phyloP scores from a whole-genome alignment of 2,329 filamentous ascomycete species.

The Colletotrichum graminicola region DNA sequence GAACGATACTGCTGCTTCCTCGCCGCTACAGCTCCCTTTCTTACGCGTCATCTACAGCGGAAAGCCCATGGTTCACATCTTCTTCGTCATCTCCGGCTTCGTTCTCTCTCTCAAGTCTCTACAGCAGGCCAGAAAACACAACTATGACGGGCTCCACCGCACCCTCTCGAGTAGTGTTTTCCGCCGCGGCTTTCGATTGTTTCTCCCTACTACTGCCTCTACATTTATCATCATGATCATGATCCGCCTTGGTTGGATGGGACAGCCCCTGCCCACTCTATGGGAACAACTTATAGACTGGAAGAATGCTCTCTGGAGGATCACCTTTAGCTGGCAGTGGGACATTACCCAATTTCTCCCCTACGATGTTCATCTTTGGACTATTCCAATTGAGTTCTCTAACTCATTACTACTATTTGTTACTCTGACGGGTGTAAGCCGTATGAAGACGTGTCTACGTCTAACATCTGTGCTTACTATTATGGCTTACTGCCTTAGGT shows the following conservation, averaged over 20 bases:
- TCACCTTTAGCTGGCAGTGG: slow-evolving; percentile 48
- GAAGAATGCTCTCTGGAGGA: slow-evolving; percentile 44
- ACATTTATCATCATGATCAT: slow-evolving; percentile 55
- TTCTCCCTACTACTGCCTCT: slow-evolving; percentile 58
- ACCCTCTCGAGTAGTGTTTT: slow-evolving; percentile 61
- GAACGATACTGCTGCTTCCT: slow-evolving; percentile 50
- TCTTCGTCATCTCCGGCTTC: slow-evolving; percentile 65
- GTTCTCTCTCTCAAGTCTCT: slow-evolving; percentile 60
- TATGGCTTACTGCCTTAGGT: slow-evolving; percentile 53
- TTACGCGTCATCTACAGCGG: slow-evolving; percentile 59
- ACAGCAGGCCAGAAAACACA: slow-evolving; percentile 54
- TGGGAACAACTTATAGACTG: slow-evolving; percentile 47
- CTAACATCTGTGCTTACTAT: slow-evolving; percentile 48
- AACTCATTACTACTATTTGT: slow-evolving; percentile 60
- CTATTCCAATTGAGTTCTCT: slow-evolving; percentile 61
- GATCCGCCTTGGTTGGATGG: slow-evolving; percentile 49
- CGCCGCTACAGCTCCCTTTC: slow-evolving; percentile 58
- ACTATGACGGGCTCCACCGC: slow-evolving; percentile 52
- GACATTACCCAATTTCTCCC: slow-evolving; percentile 45
- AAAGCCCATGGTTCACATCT: slow-evolving; percentile 63
- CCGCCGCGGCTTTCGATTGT: slow-evolving; percentile 61
- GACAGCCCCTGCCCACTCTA: slow-evolving; percentile 46
- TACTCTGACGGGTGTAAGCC: slow-evolving; percentile 51
- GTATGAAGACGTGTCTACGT: slow-evolving; percentile 50
- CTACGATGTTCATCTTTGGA: slow-evolving; percentile 62